Base-by-base conservation (phyloP, 129 eudicot species). In the Glebionis coronaria region DNA sequence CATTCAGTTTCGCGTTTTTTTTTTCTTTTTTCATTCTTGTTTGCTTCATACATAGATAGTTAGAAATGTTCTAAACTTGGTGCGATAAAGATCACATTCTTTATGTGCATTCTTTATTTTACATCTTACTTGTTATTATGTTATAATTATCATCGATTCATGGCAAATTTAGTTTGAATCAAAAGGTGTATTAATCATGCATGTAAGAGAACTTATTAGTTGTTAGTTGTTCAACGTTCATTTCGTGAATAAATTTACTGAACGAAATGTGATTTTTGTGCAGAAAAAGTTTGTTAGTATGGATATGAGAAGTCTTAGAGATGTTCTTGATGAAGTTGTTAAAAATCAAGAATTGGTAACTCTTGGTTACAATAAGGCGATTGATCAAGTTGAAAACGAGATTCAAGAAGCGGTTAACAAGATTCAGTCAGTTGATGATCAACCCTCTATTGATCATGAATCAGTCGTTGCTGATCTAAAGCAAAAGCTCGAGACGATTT, bases 291-390 rank as follows among this genome's bases (percentile, higher is more conserved):
- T 79, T 45, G 14, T 59, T 42, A 56, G 69, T 62, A 74, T 74
- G 83, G 83, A 79, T 23, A 59, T 79, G 54, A 64, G 58, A 63
- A 63, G 69, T n/a, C 25, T 79, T 49, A 69, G 65, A 69, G 73
- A 69, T 69, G 80, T 67, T 40, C 70, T 74, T 74, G 80, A 69
- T 19, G 55, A 75, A 69, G 73, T 79, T 69, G 80, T 70, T 51
- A 74, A 79, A 60, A 69, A 74, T 70, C 83, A 70, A 59, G 71
- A 79, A 29, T 8, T 74, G 46, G 63, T 72, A 10, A 47, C 80
- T 11, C 50, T 80, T 0, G 70, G 51, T 28, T 79, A 69, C 6
- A 64, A 63, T 54, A 65, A 79, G 69, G 45, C 75, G 25, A 50
- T 79, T 11, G 66, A 74, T 52, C 65, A 25, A 45, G 69, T 73